Conservation (phyloP, 129 eudicot species). For the Arctium minus region DNA sequence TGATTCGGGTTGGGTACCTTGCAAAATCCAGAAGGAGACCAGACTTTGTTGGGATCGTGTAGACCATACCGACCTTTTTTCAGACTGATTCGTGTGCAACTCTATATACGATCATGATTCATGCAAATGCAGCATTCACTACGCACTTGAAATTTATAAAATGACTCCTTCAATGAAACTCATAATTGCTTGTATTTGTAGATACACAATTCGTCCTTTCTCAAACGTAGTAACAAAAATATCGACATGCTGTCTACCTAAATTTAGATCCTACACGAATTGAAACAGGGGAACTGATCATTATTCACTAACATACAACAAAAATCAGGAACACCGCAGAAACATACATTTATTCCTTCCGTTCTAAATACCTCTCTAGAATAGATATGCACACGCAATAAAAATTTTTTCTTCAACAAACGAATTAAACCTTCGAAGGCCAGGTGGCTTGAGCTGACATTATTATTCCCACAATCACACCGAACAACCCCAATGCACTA, state of each 20-base stretch:
- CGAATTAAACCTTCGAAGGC: constrained; percentile 54
- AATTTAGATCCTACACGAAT: constrained; percentile 1
- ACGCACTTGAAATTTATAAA: neutral
- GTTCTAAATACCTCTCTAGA: constrained; percentile 8
- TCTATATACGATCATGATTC: no score
- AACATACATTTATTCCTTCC: constrained; percentile 17
- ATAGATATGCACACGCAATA: constrained; percentile 9
- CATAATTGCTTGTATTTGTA: neutral
- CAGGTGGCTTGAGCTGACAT: constrained; percentile 98
- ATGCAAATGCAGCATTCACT: no score
- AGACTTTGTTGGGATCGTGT: no score
- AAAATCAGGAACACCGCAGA: neutral
- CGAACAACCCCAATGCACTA: constrained; percentile 86
- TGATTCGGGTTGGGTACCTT: no score
- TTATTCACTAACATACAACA: constrained; percentile 25
- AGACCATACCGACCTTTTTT: no score
- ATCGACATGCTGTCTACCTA: neutral
- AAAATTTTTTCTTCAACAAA: constrained; percentile 16
- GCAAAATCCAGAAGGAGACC: no score
- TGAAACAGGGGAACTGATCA: neutral
- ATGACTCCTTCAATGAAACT: neutral
- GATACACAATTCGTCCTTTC: neutral
- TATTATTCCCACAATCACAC: constrained; percentile 90
- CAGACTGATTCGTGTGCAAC: no score
- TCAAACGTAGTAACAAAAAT: neutral